phyloP scores from a whole-genome alignment of 176 grass and related monocot genomes.

The Aegilops tauschii region DNA sequence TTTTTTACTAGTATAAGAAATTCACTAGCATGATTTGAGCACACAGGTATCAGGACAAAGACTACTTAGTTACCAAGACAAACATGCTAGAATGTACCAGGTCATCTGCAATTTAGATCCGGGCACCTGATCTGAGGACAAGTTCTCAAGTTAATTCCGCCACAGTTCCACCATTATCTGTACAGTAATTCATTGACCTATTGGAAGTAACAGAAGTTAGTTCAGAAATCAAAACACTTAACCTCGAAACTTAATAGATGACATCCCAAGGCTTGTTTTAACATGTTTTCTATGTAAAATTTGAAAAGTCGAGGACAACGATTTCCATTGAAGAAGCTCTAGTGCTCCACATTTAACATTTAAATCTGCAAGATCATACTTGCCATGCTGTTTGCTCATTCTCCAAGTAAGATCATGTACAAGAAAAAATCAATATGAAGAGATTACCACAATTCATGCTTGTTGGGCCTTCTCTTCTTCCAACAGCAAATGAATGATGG shows the following conservation, averaged over 20 bases:
- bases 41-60: background rate
- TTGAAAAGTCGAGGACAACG: background rate
- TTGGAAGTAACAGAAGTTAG: conserved; percentile 21
- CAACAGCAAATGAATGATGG: conserved; percentile 86
- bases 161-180: background rate
- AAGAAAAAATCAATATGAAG: conserved; percentile 17
- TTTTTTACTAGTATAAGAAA: conserved; percentile 13
- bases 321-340: conserved; percentile 27
- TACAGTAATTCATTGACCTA: conserved; percentile 14
- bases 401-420: background rate
- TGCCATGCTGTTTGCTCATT: conserved; percentile 17
- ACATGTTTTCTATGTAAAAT: background rate
- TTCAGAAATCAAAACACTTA: background rate
- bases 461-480: conserved; percentile 83
- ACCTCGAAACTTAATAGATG: background rate
- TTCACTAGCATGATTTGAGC: conserved; percentile 16
- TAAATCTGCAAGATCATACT: conserved; percentile 1
- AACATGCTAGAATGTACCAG: conserved; percentile 21
- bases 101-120: background rate
- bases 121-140: conserved; percentile 2
- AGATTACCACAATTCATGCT: conserved; percentile 46
- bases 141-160: conserved; percentile 2
- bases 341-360: background rate
- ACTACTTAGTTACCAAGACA: conserved; percentile 10
- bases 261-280: background rate